phyloP scores from a whole-genome alignment of 768 basidiomycete genomes.

The Mycena capillaripes region DNA sequence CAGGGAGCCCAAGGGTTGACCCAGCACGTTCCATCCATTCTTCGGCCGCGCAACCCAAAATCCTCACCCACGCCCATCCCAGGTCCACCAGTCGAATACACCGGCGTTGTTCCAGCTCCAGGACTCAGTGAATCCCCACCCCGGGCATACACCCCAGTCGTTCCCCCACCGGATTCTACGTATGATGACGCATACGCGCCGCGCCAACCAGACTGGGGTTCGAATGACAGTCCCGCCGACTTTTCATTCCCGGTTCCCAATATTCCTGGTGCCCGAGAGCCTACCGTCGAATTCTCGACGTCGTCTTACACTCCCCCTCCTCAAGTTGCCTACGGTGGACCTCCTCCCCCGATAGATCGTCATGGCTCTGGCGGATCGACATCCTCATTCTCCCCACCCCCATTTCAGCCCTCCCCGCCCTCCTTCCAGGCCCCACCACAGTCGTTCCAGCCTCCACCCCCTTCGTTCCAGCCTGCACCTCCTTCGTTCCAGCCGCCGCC shows the following conservation, averaged over 20 bases:
- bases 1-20: conserved; percentile 25
- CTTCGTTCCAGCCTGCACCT: conserved; percentile 28
- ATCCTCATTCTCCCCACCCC: conserved; percentile 21
- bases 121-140: conserved; percentile 13
- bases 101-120: conserved; percentile 24
- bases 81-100: conserved; percentile 35
- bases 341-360: neutral
- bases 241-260: conserved; percentile 51
- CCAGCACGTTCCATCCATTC: conserved; percentile 52
- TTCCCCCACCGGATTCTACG: conserved; percentile 19
- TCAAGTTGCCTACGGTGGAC: conserved; percentile 16
- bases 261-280: conserved; percentile 26
- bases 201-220: conserved; percentile 23
- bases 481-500: conserved; percentile 33
- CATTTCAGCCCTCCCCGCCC: conserved; percentile 34
- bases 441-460: conserved; percentile 33
- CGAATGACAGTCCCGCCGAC: conserved; percentile 27
- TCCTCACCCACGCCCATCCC: conserved; percentile 39
- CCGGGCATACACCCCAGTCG: conserved; percentile 28
- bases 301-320: conserved; percentile 26
- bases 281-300: conserved; percentile 12
- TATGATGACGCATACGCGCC: conserved; percentile 16
- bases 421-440: conserved; percentile 25
- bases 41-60: conserved; percentile 57
- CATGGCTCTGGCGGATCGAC: conserved; percentile 27